phyloP scores from a whole-genome alignment of 1,284 basidiomycete genomes.

The Rhodotorula glutinis region DNA sequence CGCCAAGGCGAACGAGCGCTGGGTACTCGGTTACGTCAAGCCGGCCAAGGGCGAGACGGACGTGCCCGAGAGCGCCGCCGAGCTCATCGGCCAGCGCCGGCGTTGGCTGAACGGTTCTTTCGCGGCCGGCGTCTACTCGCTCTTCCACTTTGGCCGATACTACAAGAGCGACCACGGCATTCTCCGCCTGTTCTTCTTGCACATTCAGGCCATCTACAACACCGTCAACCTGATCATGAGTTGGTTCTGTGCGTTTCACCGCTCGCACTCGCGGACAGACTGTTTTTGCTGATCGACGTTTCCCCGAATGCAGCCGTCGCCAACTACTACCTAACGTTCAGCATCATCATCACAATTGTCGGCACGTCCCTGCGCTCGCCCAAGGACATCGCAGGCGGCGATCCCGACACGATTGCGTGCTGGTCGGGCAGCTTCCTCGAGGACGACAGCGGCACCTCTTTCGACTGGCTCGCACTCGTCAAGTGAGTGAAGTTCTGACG shows the following conservation, averaged over 20 bases:
- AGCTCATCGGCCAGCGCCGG: constrained; percentile 58
- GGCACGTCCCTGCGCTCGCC: constrained; percentile 29
- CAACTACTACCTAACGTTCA: constrained; percentile 38
- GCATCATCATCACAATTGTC: constrained; percentile 39
- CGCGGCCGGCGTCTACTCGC: constrained; percentile 88
- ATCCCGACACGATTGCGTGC: constrained; percentile 24
- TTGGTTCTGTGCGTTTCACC: constrained; percentile 46
- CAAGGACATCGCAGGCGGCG: constrained; percentile 27
- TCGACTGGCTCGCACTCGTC: constrained; percentile 36
- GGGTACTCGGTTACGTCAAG: constrained; percentile 50
- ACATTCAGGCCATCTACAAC: constrained; percentile 73
- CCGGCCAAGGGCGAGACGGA: constrained; percentile 46
- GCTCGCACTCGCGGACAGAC: not conserved
- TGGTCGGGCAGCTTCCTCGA: constrained; percentile 38
- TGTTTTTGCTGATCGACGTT: not conserved
- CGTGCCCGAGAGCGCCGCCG: constrained; percentile 68
- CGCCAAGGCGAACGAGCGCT: constrained; percentile 61
- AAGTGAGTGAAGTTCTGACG: constrained; percentile 20
- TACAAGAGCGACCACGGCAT: constrained; percentile 72
- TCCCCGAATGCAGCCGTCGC: constrained; percentile 25
- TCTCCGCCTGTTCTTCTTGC: constrained; percentile 63
- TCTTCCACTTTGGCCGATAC: constrained; percentile 90
- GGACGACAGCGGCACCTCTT: constrained; percentile 21
- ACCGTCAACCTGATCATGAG: constrained; percentile 48
- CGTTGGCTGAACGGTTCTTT: constrained; percentile 89